A percentile compares a stretch with the other conserved stretches of the same genome.
Evolutionary conservation across 371 early-diverging fungal genomes (phyloP).

Genomic region (Lichtheimia ramosa): DNA sequence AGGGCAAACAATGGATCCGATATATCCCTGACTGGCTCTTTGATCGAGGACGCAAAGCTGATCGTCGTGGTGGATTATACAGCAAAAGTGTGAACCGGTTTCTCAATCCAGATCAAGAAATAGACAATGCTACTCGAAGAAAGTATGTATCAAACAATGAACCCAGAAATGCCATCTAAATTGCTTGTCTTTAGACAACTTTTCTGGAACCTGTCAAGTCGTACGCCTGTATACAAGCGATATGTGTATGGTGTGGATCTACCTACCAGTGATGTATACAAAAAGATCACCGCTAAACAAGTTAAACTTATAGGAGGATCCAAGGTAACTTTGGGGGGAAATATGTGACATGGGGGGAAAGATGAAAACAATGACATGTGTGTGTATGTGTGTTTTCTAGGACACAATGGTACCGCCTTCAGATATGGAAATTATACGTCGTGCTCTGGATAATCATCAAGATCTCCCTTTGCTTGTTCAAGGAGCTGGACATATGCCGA

Average conservation of each 20-base stretch:
- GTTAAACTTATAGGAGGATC: slow-evolving; percentile 61
- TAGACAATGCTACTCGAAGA: slow-evolving; percentile 22
- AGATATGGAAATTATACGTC: slow-evolving; percentile 42
- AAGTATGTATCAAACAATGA: neutral
- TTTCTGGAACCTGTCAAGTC: slow-evolving; percentile 61
- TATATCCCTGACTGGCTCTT: slow-evolving; percentile 58
- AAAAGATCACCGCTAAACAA: slow-evolving; percentile 39
- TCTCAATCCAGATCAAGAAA: slow-evolving; percentile 38
- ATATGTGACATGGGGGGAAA: neutral
- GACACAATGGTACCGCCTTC: slow-evolving; percentile 46
- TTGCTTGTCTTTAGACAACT: slow-evolving; percentile 44
- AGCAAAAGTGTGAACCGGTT: slow-evolving; percentile 63
- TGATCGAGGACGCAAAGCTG: slow-evolving; percentile 52
- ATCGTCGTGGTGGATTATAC: slow-evolving; percentile 62
- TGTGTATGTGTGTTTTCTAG: slow-evolving; percentile 7
- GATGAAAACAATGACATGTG: neutral
- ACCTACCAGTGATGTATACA: slow-evolving; percentile 40
- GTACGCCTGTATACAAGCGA: slow-evolving; percentile 53
- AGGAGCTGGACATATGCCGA: slow-evolving; percentile 64
- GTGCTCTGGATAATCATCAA: slow-evolving; percentile 26
- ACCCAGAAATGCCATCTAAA: neutral
- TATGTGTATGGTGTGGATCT: slow-evolving; percentile 47
- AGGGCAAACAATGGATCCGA: slow-evolving; percentile 29
- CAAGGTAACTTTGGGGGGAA: slow-evolving; percentile 30
- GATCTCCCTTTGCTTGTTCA: slow-evolving; percentile 57